phyloP scores from a whole-genome alignment of 495 filamentous ascomycete genomes.

The Penicillium crystallinum region DNA sequence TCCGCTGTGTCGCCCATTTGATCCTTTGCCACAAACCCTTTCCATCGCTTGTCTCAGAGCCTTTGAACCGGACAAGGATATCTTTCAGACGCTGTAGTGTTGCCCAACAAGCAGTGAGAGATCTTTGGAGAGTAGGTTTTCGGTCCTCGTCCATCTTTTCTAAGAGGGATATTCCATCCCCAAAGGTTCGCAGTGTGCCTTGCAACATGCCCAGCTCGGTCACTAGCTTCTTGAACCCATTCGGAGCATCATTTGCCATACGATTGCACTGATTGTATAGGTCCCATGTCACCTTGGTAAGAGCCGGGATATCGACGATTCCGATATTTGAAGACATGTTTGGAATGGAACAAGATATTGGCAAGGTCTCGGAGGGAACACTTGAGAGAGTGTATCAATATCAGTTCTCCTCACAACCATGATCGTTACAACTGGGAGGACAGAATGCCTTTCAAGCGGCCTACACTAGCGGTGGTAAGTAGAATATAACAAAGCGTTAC shows the following conservation, averaged over 20 bases:
- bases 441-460: not conserved
- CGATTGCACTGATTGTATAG: conserved; percentile 32
- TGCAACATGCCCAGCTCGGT: conserved; percentile 32
- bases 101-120: conserved; percentile 21
- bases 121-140: conserved; percentile 26
- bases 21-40: conserved; percentile 32
- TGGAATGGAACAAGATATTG: not conserved
- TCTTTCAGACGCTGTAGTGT: conserved; percentile 27
- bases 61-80: conserved; percentile 24
- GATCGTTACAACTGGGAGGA: not conserved
- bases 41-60: conserved; percentile 25
- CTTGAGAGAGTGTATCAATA: not conserved
- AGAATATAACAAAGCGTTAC: conserved; percentile 1
- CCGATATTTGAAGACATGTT: conserved; percentile 24
- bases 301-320: conserved; percentile 24
- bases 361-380: not conserved
- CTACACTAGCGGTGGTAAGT: not conserved
- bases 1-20: conserved; percentile 31
- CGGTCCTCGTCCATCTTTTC: conserved; percentile 23
- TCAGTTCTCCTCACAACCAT: not conserved
- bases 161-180: conserved; percentile 25
- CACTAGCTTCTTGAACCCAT: conserved; percentile 33
- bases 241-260: conserved; percentile 30
- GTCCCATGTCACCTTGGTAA: conserved; percentile 33
- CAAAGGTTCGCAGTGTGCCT: conserved; percentile 23